phyloP scores from a whole-genome alignment of 139 green algal genomes.

The Diplosphaera chodatii region DNA sequence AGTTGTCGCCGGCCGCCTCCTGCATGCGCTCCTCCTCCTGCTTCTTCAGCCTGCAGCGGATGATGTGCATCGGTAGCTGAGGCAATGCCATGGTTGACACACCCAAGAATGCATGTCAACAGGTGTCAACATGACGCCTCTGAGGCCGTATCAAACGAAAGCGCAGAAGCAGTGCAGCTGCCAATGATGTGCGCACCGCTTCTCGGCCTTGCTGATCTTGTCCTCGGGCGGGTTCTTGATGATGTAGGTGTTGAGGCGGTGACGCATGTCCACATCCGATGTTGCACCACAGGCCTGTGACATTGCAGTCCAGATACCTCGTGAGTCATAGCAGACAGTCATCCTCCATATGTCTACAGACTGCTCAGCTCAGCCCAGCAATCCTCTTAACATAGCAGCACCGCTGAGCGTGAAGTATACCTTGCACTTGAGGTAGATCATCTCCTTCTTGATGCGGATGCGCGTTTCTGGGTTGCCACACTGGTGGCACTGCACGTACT shows the following conservation, averaged over 20 bases:
- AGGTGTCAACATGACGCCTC: too few species aligned
- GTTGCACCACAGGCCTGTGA: conserved; percentile 46
- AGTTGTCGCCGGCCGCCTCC: conserved; percentile 26
- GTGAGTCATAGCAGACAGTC: too few species aligned
- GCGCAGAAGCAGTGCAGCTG: background rate
- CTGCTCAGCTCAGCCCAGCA: too few species aligned
- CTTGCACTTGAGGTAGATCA: conserved; percentile 95
- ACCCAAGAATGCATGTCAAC: too few species aligned
- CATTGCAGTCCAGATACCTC: too few species aligned
- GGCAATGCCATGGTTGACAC: too few species aligned
- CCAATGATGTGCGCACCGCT: conserved; percentile 58
- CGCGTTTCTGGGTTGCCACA: conserved; percentile 96
- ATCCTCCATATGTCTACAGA: too few species aligned
- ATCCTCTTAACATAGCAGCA: too few species aligned
- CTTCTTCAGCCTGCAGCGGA: conserved; percentile 75
- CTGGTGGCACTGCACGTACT: conserved; percentile 96
- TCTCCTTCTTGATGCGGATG: conserved; percentile 69
- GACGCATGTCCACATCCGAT: conserved; percentile 89
- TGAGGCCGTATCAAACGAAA: background rate
- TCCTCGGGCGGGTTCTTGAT: conserved; percentile 96
- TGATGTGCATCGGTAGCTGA: too few species aligned
- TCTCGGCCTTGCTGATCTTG: conserved; percentile 85
- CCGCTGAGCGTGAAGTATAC: background rate
- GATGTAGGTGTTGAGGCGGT: conserved; percentile 98
- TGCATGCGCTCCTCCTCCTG: conserved; percentile 85